These are phyloP conservation scores for Ceratocystis lukuohia DNA, from an alignment of 2,329 filamentous ascomycete genomes.

Conservation along the genomic window DNA sequence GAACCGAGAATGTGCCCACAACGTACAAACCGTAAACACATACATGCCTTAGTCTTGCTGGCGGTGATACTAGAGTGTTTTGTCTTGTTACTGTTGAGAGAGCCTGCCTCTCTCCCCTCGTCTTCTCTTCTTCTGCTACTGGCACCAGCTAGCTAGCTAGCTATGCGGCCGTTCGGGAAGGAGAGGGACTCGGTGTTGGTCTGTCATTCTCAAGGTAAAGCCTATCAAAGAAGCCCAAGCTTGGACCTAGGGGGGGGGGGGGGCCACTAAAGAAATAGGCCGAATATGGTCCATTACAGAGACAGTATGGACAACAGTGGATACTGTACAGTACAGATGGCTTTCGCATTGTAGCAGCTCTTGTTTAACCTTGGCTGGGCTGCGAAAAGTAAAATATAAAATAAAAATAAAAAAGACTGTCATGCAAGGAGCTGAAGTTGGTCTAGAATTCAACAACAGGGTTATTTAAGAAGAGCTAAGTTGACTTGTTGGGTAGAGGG, in stretches of 20 bases:
- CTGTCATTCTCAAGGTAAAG: neutral
- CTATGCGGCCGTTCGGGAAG: neutral
- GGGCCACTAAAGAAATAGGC: neutral
- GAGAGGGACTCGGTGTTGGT: neutral
- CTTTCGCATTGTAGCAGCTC: too few species aligned
- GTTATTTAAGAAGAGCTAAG: neutral
- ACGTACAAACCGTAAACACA: too few species aligned
- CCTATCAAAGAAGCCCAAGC: neutral
- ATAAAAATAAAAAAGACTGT: too few species aligned
- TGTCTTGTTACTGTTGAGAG: too few species aligned
- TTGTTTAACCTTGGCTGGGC: neutral
- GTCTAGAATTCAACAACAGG: neutral
- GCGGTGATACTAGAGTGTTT: too few species aligned
- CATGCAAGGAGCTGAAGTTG: constrained; percentile 6
- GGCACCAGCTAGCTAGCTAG: neutral
- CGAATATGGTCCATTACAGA: neutral
- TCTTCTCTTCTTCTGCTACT: too few species aligned
- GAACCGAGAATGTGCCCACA: neutral
- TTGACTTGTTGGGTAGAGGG: neutral
- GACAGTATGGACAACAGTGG: neutral
- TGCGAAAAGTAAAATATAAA: neutral
- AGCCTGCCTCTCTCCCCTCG: too few species aligned
- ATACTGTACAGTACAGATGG: neutral
- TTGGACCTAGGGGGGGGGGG: neutral
- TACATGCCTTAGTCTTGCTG: too few species aligned